Percentiles rank a stretch among this genome's conserved stretches.
phyloP scores from a whole-genome alignment of 345 rosid species.

The Bruguiera gymnorhiza region DNA sequence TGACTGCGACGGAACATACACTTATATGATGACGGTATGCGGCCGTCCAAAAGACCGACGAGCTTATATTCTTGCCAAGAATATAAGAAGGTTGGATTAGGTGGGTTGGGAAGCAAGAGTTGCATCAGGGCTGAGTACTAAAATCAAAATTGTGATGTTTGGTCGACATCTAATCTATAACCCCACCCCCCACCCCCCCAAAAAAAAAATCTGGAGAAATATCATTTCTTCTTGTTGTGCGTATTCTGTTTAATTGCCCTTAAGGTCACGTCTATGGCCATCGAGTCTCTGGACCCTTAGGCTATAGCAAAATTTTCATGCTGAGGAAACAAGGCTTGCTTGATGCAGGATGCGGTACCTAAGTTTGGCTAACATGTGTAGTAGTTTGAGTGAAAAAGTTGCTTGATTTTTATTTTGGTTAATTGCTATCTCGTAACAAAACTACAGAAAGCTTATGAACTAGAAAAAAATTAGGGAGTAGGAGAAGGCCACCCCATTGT shows the following conservation, averaged over 20 bases:
- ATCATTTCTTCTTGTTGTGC: background rate
- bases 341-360: no score
- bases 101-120: conserved; percentile 30
- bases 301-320: no score
- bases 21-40: conserved; percentile 5
- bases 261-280: background rate
- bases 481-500: no score
- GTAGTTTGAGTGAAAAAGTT: no score
- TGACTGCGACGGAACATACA: conserved; percentile 17
- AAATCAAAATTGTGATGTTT: conserved; percentile 39
- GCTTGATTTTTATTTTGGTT: no score
- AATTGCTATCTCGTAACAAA: no score
- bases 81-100: conserved; percentile 22
- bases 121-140: conserved; percentile 25
- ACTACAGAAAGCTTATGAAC: no score
- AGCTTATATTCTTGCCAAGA: conserved; percentile 14
- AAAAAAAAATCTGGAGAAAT: no score
- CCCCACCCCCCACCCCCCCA: background rate
- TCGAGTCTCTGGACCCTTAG: no score
- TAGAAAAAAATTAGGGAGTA: no score
- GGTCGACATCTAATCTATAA: conserved; percentile 47
- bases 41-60: conserved; percentile 35
- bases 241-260: background rate
- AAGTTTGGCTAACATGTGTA: no score
- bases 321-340: background rate